phyloP scores from a whole-genome alignment of 225 moss, liverwort and hornwort species.

The Polytrichum formosum region DNA sequence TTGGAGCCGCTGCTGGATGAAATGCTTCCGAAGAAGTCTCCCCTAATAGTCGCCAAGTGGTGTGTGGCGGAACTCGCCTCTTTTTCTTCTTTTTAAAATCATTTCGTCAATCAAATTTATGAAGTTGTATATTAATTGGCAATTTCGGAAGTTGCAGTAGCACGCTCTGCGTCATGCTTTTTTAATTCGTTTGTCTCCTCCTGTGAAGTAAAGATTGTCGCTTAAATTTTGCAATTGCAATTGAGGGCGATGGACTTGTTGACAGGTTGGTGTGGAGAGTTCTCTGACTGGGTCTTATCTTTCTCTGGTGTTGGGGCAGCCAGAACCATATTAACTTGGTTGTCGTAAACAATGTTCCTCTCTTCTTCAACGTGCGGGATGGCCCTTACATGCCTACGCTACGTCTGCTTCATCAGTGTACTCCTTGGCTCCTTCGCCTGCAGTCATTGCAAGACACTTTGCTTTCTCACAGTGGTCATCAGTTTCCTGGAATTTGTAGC shows the following conservation, averaged over 20 bases:
- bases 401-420: conserved; percentile 95
- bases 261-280: conserved; percentile 3
- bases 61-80: conserved; percentile 16
- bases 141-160: too few relatives aligned
- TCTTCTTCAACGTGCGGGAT: conserved; percentile 98
- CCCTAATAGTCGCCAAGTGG: conserved; percentile 97
- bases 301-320: conserved; percentile 37
- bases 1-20: conserved; percentile 93
- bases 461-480: too few relatives aligned
- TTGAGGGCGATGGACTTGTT: neutral
- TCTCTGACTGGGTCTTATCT: neutral
- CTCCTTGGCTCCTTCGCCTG: neutral
- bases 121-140: too few relatives aligned
- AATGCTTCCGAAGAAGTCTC: conserved; percentile 86
- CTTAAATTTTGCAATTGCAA: too few relatives aligned
- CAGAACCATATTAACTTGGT: conserved; percentile 99
- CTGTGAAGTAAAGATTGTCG: neutral
- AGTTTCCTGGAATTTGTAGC: too few relatives aligned
- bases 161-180: neutral
- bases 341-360: conserved; percentile 87
- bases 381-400: conserved; percentile 99
- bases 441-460: neutral
- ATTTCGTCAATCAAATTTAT: too few relatives aligned
- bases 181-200: too few relatives aligned
- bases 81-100: too few relatives aligned